Evolutionary conservation across 2,329 filamentous ascomycete species (phyloP).

Genomic region (Fusarium chaquense): DNA sequence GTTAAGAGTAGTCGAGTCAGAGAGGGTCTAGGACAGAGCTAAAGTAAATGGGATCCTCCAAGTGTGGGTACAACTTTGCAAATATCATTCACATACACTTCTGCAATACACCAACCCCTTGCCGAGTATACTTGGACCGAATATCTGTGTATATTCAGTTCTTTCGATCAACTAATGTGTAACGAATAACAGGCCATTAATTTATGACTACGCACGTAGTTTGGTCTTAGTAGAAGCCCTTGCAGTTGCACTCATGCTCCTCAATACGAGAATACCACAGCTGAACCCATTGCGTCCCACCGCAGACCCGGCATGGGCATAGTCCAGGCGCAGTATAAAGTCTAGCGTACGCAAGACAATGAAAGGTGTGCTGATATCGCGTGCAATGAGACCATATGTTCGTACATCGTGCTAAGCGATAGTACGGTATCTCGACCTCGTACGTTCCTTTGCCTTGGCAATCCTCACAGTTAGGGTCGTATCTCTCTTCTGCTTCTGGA

Average conservation of each 20-base stretch:
- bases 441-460: background rate
- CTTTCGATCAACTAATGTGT: background rate
- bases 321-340: background rate
- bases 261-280: background rate
- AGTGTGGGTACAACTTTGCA: background rate
- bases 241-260: background rate
- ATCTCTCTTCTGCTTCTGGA: background rate
- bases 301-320: background rate
- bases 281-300: accelerated
- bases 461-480: background rate
- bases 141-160: background rate
- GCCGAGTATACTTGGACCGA: background rate
- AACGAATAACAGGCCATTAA: accelerated
- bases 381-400: background rate
- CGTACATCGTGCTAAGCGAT: accelerated
- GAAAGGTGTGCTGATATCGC: background rate
- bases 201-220: too few relatives aligned
- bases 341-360: accelerated
- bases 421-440: background rate
- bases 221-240: background rate
- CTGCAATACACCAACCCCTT: background rate
- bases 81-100: background rate
- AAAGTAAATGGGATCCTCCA: accelerated
- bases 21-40: slow-evolving; percentile 3
- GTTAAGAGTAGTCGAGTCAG: slow-evolving; percentile 23